Conservation (phyloP, 1,139 yeast species). For the Barnettozyma hawaiiensis region DNA sequence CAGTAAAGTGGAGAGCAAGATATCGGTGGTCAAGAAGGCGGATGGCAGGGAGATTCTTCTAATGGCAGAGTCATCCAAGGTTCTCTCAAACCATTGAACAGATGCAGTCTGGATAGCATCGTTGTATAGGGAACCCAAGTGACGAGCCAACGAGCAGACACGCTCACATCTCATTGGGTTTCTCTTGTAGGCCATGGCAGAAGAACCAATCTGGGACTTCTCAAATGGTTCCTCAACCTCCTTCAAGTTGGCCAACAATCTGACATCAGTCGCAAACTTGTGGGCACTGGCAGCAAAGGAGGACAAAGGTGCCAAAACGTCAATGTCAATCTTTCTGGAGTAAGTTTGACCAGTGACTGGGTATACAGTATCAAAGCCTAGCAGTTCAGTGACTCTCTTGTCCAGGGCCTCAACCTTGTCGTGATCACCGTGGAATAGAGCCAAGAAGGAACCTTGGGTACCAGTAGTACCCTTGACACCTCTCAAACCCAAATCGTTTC, state of each 20-base stretch:
- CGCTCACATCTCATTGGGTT: conserved; percentile 99
- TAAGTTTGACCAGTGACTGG: conserved; percentile 99
- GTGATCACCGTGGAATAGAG: conserved; percentile 94
- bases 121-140: conserved; percentile 81
- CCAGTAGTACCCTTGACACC: conserved; percentile 99
- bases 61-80: conserved; percentile 96
- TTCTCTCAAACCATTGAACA: conserved; percentile 99
- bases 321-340: conserved; percentile 95
- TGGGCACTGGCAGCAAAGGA: conserved; percentile 96
- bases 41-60: conserved; percentile 96
- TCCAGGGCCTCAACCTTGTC: conserved; percentile 92
- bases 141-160: conserved; percentile 95
- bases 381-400: conserved; percentile 82
- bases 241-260: conserved; percentile 92
- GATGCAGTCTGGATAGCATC: conserved; percentile 96
- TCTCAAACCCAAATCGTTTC: conserved; percentile 93
- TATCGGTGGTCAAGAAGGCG: conserved; percentile 94
- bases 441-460: conserved; percentile 93
- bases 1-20: conserved; percentile 79
- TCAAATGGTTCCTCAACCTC: conserved; percentile 98
- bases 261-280: conserved; percentile 95
- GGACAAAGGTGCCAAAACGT: conserved; percentile 85
- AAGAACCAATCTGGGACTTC: conserved; percentile 94
- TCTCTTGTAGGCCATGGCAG: conserved; percentile 99
- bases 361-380: conserved; percentile 91